phyloP scores from a whole-genome alignment of 441 rosid genomes.

The Eutrema salsugineum region DNA sequence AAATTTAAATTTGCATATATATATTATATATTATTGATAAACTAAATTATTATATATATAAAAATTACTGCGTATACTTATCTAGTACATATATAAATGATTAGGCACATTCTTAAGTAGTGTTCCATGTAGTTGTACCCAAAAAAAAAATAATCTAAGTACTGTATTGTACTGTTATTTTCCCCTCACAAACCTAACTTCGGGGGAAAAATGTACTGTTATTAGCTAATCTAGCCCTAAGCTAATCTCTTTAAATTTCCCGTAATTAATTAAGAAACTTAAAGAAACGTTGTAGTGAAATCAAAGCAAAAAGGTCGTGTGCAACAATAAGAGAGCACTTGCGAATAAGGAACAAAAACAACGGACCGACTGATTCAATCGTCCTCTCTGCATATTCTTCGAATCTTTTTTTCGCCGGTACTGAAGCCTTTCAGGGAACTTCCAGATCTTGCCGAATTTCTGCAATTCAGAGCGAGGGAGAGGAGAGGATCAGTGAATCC shows the following conservation, averaged over 20 bases:
- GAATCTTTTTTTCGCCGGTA: slow-evolving; percentile 23
- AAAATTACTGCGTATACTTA: too few relatives aligned
- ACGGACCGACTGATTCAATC: not conserved
- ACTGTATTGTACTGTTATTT: too few relatives aligned
- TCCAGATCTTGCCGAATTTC: slow-evolving; percentile 9
- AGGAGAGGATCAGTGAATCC: slow-evolving; percentile 24
- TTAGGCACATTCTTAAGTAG: not conserved
- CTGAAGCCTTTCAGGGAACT: slow-evolving; percentile 5
- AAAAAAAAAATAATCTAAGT: too few relatives aligned
- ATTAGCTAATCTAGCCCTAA: too few relatives aligned
- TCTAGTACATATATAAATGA: too few relatives aligned
- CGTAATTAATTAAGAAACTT: not conserved
- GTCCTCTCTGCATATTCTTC: slow-evolving; percentile 41
- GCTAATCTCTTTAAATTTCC: not conserved
- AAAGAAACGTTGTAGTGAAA: slow-evolving; percentile 31
- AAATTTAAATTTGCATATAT: too few relatives aligned
- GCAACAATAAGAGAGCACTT: slow-evolving; percentile 12
- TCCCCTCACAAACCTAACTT: too few relatives aligned
- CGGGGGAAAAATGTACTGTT: too few relatives aligned
- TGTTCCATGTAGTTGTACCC: too few relatives aligned
- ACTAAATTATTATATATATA: too few relatives aligned
- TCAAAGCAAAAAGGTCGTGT: slow-evolving; percentile 36
- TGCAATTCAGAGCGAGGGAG: not conserved
- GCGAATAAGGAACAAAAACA: not conserved
- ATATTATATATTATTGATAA: too few relatives aligned